These are phyloP conservation scores for Mycena belliarum DNA, from an alignment of 768 basidiomycete species.

Conservation along the genomic window DNA sequence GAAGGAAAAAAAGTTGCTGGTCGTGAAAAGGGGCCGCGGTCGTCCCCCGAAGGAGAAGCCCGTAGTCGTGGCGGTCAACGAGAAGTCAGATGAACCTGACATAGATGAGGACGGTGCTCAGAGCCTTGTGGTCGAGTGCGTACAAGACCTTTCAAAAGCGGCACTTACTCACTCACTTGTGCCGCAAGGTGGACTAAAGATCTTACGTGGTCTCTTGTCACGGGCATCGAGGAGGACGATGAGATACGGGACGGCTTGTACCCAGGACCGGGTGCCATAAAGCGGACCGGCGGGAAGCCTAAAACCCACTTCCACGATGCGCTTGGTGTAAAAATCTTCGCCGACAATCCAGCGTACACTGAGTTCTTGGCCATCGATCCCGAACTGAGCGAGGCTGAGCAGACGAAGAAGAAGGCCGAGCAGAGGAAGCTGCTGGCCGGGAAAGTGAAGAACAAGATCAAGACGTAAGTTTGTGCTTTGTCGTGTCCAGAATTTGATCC, in stretches of 20 bases:
- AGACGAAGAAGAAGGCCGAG: too few species aligned
- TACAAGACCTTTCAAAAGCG: neutral
- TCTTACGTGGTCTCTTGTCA: conserved; percentile 1
- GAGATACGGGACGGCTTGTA: neutral
- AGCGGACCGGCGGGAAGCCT: neutral
- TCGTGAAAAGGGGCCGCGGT: neutral
- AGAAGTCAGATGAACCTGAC: neutral
- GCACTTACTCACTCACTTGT: neutral
- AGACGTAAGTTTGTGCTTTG: neutral
- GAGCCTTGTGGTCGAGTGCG: neutral
- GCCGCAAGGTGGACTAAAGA: neutral
- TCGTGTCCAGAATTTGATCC: neutral
- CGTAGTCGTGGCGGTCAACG: too few species aligned
- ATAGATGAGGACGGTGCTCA: neutral
- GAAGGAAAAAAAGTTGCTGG: neutral
- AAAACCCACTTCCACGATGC: neutral
- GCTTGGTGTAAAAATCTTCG: neutral
- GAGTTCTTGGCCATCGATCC: neutral
- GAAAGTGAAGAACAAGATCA: neutral
- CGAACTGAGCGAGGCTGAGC: neutral
- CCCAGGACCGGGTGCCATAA: neutral
- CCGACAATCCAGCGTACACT: neutral
- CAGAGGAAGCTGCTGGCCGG: neutral
- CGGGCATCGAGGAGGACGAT: neutral
- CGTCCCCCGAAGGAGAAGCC: neutral